Percentiles rank a stretch among this genome's conserved stretches.
phyloP scores from a whole-genome alignment of 139 green algal species.

The Bryopsis sp. region DNA sequence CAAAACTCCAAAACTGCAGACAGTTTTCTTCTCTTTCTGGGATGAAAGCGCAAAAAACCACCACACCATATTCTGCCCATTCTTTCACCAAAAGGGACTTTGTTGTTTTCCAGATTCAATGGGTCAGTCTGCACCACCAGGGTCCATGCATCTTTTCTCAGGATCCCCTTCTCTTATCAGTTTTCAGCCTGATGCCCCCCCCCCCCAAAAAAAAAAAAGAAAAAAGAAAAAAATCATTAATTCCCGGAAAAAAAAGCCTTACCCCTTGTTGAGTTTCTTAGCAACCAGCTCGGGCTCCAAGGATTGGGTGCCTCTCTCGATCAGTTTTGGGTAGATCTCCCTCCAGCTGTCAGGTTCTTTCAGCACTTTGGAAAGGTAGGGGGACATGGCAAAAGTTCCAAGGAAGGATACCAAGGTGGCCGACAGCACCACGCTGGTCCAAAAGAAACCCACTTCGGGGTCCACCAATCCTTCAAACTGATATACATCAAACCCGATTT shows the following conservation, averaged over 20 bases:
- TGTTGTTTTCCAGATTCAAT: too few species aligned
- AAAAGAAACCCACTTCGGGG: background rate
- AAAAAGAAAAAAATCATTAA: too few species aligned
- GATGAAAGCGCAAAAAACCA: too few species aligned
- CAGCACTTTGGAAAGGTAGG: background rate
- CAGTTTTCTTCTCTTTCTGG: too few species aligned
- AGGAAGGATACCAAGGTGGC: background rate
- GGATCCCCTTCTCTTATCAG: background rate
- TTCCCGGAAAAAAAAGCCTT: too few species aligned
- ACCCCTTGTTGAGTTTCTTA: background rate
- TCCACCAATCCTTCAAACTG: constrained; percentile 7
- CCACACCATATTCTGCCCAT: too few species aligned
- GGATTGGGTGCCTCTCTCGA: background rate
- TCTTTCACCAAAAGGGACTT: too few species aligned
- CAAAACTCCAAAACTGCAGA: too few species aligned
- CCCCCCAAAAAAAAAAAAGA: too few species aligned
- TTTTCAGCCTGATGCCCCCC: background rate
- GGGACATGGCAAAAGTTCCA: background rate
- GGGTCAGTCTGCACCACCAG: too few species aligned
- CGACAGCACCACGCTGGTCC: background rate
- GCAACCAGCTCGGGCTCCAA: background rate
- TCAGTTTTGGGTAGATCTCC: constrained; percentile 2
- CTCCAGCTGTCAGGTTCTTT: constrained; percentile 4
- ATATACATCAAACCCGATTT: background rate
- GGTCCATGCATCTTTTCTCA: background rate